Evolutionary conservation across 495 filamentous ascomycete species (phyloP).

Genomic region (Acidomyces sp.): DNA sequence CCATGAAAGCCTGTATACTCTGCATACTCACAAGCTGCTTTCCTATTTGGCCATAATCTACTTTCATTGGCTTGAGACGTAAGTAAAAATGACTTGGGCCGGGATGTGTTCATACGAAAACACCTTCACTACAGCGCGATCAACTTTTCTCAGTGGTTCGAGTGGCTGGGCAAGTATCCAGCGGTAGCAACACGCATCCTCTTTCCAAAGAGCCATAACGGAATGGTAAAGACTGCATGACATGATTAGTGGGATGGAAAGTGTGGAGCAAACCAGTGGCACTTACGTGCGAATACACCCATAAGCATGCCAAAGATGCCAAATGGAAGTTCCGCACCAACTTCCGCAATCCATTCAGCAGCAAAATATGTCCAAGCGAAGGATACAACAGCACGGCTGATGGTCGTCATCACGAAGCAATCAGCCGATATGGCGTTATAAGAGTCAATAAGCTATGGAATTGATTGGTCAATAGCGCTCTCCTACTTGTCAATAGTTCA

Average conservation of each 20-base stretch:
- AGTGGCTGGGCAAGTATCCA: slow-evolving; percentile 5
- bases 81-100: no score
- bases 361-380: slow-evolving; percentile 27
- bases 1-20: no score
- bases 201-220: slow-evolving; percentile 7
- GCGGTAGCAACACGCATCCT: slow-evolving; percentile 8
- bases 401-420: slow-evolving; percentile 25
- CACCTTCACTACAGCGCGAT: neutral
- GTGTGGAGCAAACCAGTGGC: neutral
- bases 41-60: no score
- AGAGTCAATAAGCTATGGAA: slow-evolving; percentile 19
- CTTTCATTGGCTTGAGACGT: no score
- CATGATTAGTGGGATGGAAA: slow-evolving; percentile 1
- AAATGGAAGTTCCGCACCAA: slow-evolving; percentile 23
- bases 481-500: no score
- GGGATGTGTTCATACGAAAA: no score
- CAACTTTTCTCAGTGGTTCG: slow-evolving; percentile 4
- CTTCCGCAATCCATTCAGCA: slow-evolving; percentile 15
- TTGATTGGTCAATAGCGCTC: slow-evolving; percentile 1
- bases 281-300: slow-evolving; percentile 17
- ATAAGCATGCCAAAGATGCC: slow-evolving; percentile 27
- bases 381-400: slow-evolving; percentile 20
- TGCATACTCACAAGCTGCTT: no score
- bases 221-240: slow-evolving; percentile 1
- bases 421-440: slow-evolving; percentile 24